Percentiles rank a stretch among this genome's conserved stretches.
Evolutionary conservation across 1,284 basidiomycete genomes (phyloP).

Genomic region (Sanguinoderma infundibulare): DNA sequence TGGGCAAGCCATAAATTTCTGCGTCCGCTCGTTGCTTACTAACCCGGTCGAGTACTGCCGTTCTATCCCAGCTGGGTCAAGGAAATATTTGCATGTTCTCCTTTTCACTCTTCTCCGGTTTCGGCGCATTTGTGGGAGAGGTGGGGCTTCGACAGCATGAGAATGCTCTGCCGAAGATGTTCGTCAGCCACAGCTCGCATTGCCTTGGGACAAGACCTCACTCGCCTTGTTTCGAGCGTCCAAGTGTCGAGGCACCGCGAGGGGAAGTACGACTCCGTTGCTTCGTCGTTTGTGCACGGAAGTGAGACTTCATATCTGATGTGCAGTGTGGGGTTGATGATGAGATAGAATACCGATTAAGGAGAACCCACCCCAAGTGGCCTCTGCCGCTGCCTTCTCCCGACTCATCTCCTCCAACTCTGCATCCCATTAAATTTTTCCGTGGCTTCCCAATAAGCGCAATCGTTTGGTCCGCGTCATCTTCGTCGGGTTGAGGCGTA

Average conservation of each 20-base stretch:
- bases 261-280: constrained; percentile 39
- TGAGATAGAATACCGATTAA: neutral
- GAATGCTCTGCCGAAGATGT: constrained; percentile 30
- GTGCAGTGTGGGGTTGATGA: neutral
- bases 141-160: constrained; percentile 54
- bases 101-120: constrained; percentile 51
- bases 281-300: constrained; percentile 61
- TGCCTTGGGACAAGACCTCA: neutral
- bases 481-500: constrained; percentile 33
- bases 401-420: constrained; percentile 64
- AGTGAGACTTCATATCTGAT: constrained; percentile 70
- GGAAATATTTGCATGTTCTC: constrained; percentile 74
- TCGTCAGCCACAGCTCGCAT: neutral
- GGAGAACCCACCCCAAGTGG: constrained; percentile 59
- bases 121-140: constrained; percentile 42
- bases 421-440: constrained; percentile 57
- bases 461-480: constrained; percentile 66
- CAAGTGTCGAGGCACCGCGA: constrained; percentile 11
- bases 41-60: too few species aligned
- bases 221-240: constrained; percentile 42
- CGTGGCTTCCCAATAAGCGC: constrained; percentile 41
- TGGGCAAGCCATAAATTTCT: neutral
- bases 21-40: neutral
- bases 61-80: constrained; percentile 58
- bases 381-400: constrained; percentile 75